phyloP scores from a whole-genome alignment of 257 asterid species.

The Solanum chiquidenum region DNA sequence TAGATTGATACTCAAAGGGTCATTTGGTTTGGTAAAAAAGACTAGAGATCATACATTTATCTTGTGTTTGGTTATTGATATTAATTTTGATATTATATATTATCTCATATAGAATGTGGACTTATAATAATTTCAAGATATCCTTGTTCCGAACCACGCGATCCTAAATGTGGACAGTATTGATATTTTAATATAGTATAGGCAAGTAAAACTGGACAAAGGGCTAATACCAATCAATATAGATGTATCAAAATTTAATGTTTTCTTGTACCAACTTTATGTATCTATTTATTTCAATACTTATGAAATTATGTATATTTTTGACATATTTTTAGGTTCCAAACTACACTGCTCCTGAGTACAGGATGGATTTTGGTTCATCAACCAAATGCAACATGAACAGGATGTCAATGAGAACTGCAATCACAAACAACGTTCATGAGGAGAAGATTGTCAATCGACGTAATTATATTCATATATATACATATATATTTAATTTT shows the following conservation, averaged over 20 bases:
- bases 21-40: no score
- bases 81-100: not conserved
- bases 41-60: not conserved
- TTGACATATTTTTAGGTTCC: slow-evolving; percentile 28
- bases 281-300: not conserved
- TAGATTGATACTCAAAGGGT: not conserved
- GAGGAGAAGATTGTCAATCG: slow-evolving; percentile 42
- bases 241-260: not conserved
- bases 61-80: not conserved
- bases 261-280: not conserved
- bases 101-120: not conserved
- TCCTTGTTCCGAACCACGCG: not conserved
- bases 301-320: not conserved
- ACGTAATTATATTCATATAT: slow-evolving; percentile 22
- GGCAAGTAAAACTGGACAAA: not conserved
- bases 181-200: no score
- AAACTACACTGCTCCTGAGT: slow-evolving; percentile 22
- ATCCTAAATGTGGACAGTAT: not conserved
- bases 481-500: not conserved
- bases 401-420: slow-evolving; percentile 31
- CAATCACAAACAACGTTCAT: slow-evolving; percentile 23
- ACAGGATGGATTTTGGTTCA: slow-evolving; percentile 50
- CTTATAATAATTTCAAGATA: not conserved
- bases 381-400: slow-evolving; percentile 52
- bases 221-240: not conserved